phyloP scores from a whole-genome alignment of 352 stramenopile genomes.

The Globisporangium lucens region DNA sequence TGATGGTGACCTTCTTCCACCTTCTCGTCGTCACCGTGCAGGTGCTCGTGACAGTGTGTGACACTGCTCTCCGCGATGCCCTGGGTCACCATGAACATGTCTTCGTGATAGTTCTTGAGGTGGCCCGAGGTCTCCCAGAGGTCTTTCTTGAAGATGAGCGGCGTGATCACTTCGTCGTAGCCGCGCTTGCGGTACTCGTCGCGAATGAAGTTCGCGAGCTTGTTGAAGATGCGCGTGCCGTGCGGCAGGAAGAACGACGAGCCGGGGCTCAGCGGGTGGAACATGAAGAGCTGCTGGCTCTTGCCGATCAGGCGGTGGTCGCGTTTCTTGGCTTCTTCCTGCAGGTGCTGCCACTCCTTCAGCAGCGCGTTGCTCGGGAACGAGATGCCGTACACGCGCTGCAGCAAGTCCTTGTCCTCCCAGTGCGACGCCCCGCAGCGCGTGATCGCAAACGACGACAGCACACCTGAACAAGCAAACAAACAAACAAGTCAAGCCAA shows the following conservation, averaged over 20 bases:
- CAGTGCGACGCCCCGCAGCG: conserved; percentile 94
- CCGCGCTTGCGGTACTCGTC: conserved; percentile 85
- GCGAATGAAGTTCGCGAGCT: conserved; percentile 86
- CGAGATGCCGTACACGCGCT: conserved; percentile 96
- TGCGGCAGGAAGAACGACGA: conserved; percentile 99
- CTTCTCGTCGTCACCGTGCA: conserved; percentile 19
- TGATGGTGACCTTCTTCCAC: conserved; percentile 19
- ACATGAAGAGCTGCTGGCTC: conserved; percentile 97
- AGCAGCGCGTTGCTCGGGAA: conserved; percentile 91
- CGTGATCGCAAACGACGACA: conserved; percentile 95
- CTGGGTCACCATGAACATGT: conserved; percentile 93
- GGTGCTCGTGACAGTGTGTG: conserved; percentile 25
- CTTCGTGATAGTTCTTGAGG: conserved; percentile 95
- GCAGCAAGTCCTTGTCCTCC: conserved; percentile 88
- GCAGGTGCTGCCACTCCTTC: conserved; percentile 81
- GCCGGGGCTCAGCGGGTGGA: conserved; percentile 93
- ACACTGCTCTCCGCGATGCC: conserved; percentile 38
- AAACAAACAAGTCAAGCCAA: background rate
- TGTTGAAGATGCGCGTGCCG: conserved; percentile 98
- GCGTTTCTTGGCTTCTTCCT: conserved; percentile 96
- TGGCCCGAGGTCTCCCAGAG: conserved; percentile 97
- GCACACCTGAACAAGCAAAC: conserved; percentile 34
- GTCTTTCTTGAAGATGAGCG: conserved; percentile 97
- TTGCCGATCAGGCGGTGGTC: conserved; percentile 95
- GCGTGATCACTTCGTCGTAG: conserved; percentile 97